Base-by-base conservation (phyloP, 805 yeast species). In the Cyberlindnera maclurae region DNA sequence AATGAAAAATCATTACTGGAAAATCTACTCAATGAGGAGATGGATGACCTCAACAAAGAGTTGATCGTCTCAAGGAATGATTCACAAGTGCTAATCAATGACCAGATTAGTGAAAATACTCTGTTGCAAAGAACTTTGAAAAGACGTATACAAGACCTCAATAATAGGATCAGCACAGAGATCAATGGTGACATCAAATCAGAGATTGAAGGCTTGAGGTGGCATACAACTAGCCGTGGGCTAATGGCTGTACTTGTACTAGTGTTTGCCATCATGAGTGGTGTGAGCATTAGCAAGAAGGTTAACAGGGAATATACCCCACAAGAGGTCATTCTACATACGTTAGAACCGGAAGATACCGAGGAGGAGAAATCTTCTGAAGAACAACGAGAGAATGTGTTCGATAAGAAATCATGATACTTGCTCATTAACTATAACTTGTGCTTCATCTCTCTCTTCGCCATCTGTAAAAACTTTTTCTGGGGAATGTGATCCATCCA, bases 181-280 rank as follows among this genome's bases (percentile, higher is more conserved):
- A 70, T 93, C 49, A 77, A 79, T 44, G 79, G 93, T 26, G 93
- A 85, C 7, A 73, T 88, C 56, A 77, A 86, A 54, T 80, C 93
- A 0, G 93, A 87, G 40, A 84, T 87, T 41, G 98, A 90, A 61
- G 77, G 80, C 42, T 68, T 90, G 44, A 70, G 97, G 51, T 90
- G 98, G 98, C 87, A 86, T 54, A 77, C 90, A 33, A 88, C 96
- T 2, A 70, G 96, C 40, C 75, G 93, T 57, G 97, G 97, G 9
- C 65, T 93, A 26, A 67, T 84, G 32, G 85, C 93, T 2, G 79
- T 88, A 26, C 60, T 83, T 16, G 65, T 79, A 1, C 68, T 82
- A 45, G 84, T 84, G 2, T 73, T 77, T 39, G 67, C 77, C 16
- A 68, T 79, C 4, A 69, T 84, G 59, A 73, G 77, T 47, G 75